These are phyloP conservation scores for Suillus ampliporus DNA, from an alignment of 768 basidiomycete species.

Conservation along the genomic window DNA sequence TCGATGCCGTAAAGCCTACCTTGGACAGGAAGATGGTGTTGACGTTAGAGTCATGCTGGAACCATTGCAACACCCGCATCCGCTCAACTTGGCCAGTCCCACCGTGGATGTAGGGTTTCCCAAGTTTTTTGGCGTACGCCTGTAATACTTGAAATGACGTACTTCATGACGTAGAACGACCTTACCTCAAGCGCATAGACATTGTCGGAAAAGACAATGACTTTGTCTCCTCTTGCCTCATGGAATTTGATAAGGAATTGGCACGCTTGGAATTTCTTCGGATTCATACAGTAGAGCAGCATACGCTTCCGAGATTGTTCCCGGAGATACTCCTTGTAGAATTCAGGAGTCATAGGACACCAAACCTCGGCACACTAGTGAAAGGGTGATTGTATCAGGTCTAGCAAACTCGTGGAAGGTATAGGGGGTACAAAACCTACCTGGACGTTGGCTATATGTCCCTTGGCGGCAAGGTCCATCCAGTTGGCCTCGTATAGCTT, in stretches of 20 bases:
- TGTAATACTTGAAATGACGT: slow-evolving; percentile 31
- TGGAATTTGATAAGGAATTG: slow-evolving; percentile 99
- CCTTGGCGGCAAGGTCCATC: slow-evolving; percentile 99
- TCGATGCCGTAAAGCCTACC: slow-evolving; percentile 46
- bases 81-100: slow-evolving; percentile 94
- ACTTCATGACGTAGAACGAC: slow-evolving; percentile 9
- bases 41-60: slow-evolving; percentile 93
- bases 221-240: slow-evolving; percentile 96
- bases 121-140: slow-evolving; percentile 93
- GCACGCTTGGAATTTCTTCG: slow-evolving; percentile 98
- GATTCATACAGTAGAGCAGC: slow-evolving; percentile 99
- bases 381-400: slow-evolving; percentile 10
- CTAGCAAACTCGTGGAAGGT: not conserved
- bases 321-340: slow-evolving; percentile 95
- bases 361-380: slow-evolving; percentile 96
- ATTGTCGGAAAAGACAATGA: slow-evolving; percentile 99
- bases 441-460: slow-evolving; percentile 99
- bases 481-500: slow-evolving; percentile 99
- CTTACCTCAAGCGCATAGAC: slow-evolving; percentile 93
- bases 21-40: slow-evolving; percentile 99
- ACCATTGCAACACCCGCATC: slow-evolving; percentile 92
- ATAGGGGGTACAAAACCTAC: slow-evolving; percentile 47
- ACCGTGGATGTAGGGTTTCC: slow-evolving; percentile 96
- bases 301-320: slow-evolving; percentile 93
- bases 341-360: slow-evolving; percentile 99